Base-by-base conservation (phyloP, 2,329 filamentous ascomycete genomes). In the Periconia sp. region DNA sequence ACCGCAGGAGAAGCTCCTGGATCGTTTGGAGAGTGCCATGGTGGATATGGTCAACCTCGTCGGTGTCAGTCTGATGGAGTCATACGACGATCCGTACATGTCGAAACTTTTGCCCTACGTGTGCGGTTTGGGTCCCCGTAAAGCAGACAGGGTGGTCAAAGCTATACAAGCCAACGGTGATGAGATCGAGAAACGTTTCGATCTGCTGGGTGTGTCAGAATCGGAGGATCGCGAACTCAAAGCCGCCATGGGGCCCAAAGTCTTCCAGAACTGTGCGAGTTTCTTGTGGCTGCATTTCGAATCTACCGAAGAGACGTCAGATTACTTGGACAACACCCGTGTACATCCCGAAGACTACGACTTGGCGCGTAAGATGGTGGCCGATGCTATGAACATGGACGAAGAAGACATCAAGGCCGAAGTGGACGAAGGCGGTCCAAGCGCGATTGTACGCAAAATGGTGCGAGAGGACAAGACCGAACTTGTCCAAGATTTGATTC, bases 291-390 rank as follows among this genome's bases (percentile, higher is more conserved):
- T 99, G 55, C 87, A 90, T 50, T 97, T 91, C 68, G 92, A 97
- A 60, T 82, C 85, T n/a, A 86, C 87, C 14, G 91, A 91, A 63
- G 83, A 87, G 1, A 83, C 89, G 14, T 91, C 92, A 1, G 94
- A 99, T 70, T 96, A 95, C 54, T 82, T 99, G 23, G 94, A 99
- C 75, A 96, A 94, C 70, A 99, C 94, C 45, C 90, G 94, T 78
- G 92, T 99, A 17, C 94, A 99, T 68, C 94, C 94, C 1, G 94
- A 99, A 78, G 94, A 99, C 71, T 99, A 99, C 74, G 94, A 99
- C 63, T 87, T 99, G 57, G 94, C 92, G 46, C 90, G 93, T 63
- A 99, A 99, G 77, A 97, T 99, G 88, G 94, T 94, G 18, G 94
- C 94, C 3, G 94, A 99, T 79, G 94, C 94, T 15, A 81, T 99